A percentile compares a stretch with the other conserved stretches of the same genome.
phyloP scores from a whole-genome alignment of 495 filamentous ascomycete species.

The Aspergillus saccharolyticus region DNA sequence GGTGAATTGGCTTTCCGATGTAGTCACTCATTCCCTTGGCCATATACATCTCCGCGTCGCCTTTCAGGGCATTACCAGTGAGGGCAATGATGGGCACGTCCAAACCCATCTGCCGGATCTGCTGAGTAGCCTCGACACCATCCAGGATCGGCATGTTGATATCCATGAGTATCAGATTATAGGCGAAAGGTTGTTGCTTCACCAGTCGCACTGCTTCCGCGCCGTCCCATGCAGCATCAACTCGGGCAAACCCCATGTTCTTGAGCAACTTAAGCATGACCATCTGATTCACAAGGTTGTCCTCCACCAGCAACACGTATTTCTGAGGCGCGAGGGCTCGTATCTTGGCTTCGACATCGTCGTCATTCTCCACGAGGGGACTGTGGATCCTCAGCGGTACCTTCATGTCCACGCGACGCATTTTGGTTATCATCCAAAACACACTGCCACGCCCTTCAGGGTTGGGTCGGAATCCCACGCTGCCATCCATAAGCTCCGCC shows the following conservation, averaged over 20 bases:
- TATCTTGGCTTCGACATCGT: constrained; percentile 16
- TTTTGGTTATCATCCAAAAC: constrained; percentile 55
- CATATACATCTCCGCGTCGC: constrained; percentile 53
- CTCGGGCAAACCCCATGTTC: constrained; percentile 47
- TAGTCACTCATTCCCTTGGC: constrained; percentile 61
- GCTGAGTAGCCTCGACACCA: constrained; percentile 57
- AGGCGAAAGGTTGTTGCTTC: constrained; percentile 44
- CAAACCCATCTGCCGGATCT: constrained; percentile 51
- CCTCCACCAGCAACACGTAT: constrained; percentile 52
- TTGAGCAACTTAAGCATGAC: constrained; percentile 56
- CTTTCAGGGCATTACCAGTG: constrained; percentile 60
- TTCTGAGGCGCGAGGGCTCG: constrained; percentile 38
- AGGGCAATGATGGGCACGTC: constrained; percentile 57
- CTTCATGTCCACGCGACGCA: constrained; percentile 30
- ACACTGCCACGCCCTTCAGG: constrained; percentile 48
- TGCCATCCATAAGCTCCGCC: constrained; percentile 76
- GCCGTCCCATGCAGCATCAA: constrained; percentile 53
- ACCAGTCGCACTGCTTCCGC: constrained; percentile 51
- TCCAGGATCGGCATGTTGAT: constrained; percentile 73
- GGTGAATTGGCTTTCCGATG: constrained; percentile 56
- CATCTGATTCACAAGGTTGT: constrained; percentile 60
- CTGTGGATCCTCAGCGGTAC: background rate
- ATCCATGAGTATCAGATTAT: constrained; percentile 55
- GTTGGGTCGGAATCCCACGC: constrained; percentile 57
- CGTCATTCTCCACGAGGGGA: background rate